Percentiles rank a stretch among this genome's conserved stretches.
Conservation (phyloP, 805 yeast genomes). For the Hanseniaspora taiwanica region DNA sequence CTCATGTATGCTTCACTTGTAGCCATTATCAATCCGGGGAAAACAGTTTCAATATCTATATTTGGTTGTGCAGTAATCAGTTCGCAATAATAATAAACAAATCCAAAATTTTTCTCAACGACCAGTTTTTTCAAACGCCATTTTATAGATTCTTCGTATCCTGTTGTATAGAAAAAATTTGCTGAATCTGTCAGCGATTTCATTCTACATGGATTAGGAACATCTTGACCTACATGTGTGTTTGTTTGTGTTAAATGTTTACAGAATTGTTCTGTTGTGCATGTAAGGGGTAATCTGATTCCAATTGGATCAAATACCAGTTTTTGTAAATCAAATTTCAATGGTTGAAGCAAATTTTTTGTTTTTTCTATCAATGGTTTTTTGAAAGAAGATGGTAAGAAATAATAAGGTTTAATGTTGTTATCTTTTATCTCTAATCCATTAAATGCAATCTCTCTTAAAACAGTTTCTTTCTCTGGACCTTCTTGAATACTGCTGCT, state of each 20-base stretch:
- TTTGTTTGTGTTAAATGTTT: background rate
- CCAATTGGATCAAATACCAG: background rate
- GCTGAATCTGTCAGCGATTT: background rate
- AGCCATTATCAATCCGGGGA: background rate
- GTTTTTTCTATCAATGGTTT: background rate
- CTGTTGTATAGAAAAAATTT: background rate
- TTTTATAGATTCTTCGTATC: background rate
- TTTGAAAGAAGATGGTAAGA: background rate
- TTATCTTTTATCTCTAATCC: background rate
- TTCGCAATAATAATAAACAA: background rate
- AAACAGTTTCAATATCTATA: background rate
- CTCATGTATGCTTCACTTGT: background rate
- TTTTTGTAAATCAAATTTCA: background rate
- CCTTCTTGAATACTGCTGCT: too few species aligned
- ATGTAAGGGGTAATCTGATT: background rate
- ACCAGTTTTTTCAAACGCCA: background rate
- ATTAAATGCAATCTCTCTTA: background rate
- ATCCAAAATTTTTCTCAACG: background rate
- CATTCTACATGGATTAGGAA: background rate
- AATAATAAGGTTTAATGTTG: background rate
- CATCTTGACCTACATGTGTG: background rate
- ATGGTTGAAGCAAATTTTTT: background rate
- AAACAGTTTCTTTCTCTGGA: too few species aligned
- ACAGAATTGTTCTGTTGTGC: background rate
- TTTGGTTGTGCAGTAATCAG: background rate